Base-by-base conservation (phyloP, 768 basidiomycete species). In the Austroboletus eburneus region DNA sequence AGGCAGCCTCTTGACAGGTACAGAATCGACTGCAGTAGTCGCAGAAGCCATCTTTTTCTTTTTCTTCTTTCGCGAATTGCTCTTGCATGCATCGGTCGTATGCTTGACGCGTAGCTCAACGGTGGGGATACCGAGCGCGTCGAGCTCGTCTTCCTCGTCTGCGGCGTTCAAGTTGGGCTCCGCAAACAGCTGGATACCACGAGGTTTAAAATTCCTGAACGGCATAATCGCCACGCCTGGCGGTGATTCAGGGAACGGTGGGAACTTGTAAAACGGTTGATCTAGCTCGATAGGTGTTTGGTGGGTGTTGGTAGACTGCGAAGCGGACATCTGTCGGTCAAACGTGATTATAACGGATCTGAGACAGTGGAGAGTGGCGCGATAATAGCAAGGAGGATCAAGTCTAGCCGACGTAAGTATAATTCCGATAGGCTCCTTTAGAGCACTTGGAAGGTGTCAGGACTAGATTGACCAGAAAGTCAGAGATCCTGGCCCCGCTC, bases 111-210 rank as follows among this genome's bases (percentile, higher is more conserved):
- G 62, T 45, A 87, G 65, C 30, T 69, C 58, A 20, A 89, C 67
- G 12, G 89, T 90, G 0, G 81, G 80, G 43, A 88, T 77, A 9
- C 83, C 86, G 1, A 77, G 59, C 0, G 75, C 78, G 58, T 91
- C 88, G 41, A 78, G 65, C 64, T 91, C 87, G n/a, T 74, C 78
- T 9, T 74, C 70, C 4, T 63, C 64, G 1, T 63, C 58, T 5
- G 52, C 56, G 1, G 45, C 57, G 32, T 46, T 65, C 32, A 9
- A 4, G 16, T 55, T 69, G n/a, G 60, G 53, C 30, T 72, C 72
- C n/a, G 68, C 61, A 45, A 73, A 72, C 46, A 79, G 69, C 48
- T 73, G 71, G 51, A 85, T 82, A 8, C 84, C 85, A 37, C 60
- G 57, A 5, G 81, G 76, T 54, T 71, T 72, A 69, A 83, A 86